These are phyloP conservation scores for Corynascus novoguineensis DNA, from an alignment of 495 filamentous ascomycete species.

Conservation along the genomic window DNA sequence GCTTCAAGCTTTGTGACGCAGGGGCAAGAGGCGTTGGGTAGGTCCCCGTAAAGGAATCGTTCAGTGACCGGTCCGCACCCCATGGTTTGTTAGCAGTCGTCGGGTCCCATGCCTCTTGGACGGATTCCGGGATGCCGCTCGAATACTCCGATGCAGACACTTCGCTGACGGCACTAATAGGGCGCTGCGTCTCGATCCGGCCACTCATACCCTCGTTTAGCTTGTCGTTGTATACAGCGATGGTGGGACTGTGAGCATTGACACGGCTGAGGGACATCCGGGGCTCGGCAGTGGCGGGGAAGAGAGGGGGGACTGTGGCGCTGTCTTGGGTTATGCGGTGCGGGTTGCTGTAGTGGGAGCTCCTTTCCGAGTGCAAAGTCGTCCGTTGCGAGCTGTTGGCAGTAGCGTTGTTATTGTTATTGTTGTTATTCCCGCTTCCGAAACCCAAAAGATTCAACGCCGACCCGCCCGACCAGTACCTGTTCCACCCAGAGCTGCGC, in stretches of 20 bases:
- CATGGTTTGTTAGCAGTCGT: constrained; percentile 37
- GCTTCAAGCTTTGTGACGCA: constrained; percentile 17
- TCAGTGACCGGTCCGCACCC: constrained; percentile 47
- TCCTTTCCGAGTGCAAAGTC: constrained; percentile 41
- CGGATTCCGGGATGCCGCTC: constrained; percentile 50
- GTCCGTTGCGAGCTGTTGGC: constrained; percentile 36
- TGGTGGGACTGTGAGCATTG: constrained; percentile 60
- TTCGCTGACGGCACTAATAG: constrained; percentile 46
- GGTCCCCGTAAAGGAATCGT: constrained; percentile 54
- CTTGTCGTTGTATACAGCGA: constrained; percentile 47
- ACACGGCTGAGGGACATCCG: constrained; percentile 55
- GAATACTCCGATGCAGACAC: constrained; percentile 50
- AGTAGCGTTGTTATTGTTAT: constrained; percentile 9
- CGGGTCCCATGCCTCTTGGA: constrained; percentile 49
- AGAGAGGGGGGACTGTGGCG: constrained; percentile 49
- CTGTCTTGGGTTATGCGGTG: constrained; percentile 50
- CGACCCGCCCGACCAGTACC: constrained; percentile 56
- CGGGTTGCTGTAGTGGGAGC: constrained; percentile 50
- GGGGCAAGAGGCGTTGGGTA: constrained; percentile 39
- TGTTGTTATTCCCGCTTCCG: constrained; percentile 25
- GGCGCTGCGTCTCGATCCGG: constrained; percentile 51
- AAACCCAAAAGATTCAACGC: constrained; percentile 49
- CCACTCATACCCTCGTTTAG: constrained; percentile 56
- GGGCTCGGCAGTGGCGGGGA: constrained; percentile 35
- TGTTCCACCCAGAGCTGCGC: constrained; percentile 56